Base-by-base conservation (phyloP, 108 stramenopile species). In the Nitzschia sp. region DNA sequence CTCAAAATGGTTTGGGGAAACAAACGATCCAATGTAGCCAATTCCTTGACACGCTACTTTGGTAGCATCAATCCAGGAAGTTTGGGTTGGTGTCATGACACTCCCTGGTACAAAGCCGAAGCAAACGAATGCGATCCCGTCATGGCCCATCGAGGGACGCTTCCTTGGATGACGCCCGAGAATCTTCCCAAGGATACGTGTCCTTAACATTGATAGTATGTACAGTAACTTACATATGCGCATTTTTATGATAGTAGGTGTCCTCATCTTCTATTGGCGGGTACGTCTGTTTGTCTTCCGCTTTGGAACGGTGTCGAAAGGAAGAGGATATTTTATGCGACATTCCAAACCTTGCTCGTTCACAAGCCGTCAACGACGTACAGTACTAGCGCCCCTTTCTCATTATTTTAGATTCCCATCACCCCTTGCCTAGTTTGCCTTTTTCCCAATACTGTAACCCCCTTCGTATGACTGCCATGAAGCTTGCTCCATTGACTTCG, bases 41-140 rank as follows among this genome's bases (percentile, higher is more conserved):
- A 90, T 70, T 86, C 86, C 3, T 66, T 94, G 64, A 43, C 84
- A 17, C 79, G 83, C 56, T 94, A 94, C 72, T 91, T 94, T 76
- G 93, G 93, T 9, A 83, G 86, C 51, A 70, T 91, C 52, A 89
- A 89, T 39, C 81, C 85, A 39, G 93, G 93, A 42, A 83, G 80
- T 25, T 72, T 90, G 41, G 93, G 93, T 21, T 94, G 93, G 93
- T 94, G 93, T 70, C 79, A 82, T 42, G 88, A 86, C 22, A 91
- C 90, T 14, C 29, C 29, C 3, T 34, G 29, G 29, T 41, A 73
- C 24, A 77, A 83, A 66, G 69, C 71, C 29, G 29, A 79, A 60
- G 70, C 67, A 71, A 57, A 69, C 22, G 51, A 58, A 9, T 85
- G 83, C 46, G 19, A 75, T 52, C 83, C 83, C 7, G 73, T 63